These are phyloP conservation scores for Acarospora socialis DNA, from an alignment of 2,329 filamentous ascomycete species.

Conservation along the genomic window DNA sequence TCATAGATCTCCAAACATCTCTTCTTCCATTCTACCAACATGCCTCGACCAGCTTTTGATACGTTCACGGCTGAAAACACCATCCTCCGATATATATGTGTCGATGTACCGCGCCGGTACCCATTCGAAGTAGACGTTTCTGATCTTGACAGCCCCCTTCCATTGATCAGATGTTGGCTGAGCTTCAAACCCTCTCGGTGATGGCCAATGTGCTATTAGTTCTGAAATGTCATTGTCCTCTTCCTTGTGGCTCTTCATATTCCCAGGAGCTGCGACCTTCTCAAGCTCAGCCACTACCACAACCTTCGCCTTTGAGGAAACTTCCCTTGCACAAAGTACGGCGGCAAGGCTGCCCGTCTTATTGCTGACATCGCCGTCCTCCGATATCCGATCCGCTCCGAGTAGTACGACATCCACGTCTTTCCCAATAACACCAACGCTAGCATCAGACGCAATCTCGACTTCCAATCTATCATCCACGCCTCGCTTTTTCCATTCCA, in stretches of 20 bases:
- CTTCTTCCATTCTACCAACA: constrained; percentile 24
- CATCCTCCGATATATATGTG: constrained; percentile 41
- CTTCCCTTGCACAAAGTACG: constrained; percentile 39
- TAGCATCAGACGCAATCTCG: constrained; percentile 45
- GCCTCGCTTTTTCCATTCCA: constrained; percentile 15
- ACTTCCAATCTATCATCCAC: constrained; percentile 25
- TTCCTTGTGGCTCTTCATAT: constrained; percentile 29
- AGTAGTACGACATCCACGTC: constrained; percentile 45
- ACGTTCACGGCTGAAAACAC: constrained; percentile 27
- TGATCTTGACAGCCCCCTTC: constrained; percentile 21
- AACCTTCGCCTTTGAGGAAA: constrained; percentile 33
- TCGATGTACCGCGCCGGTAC: constrained; percentile 37
- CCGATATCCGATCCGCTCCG: constrained; percentile 49
- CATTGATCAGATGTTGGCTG: constrained; percentile 13
- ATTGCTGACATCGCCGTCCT: constrained; percentile 46
- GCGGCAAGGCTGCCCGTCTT: constrained; percentile 51
- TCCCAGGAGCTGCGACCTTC: constrained; percentile 41
- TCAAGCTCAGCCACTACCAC: constrained; percentile 46
- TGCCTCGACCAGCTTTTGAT: constrained; percentile 28
- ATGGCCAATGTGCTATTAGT: too few relatives aligned
- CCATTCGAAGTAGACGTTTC: constrained; percentile 48
- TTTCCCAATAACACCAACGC: constrained; percentile 38
- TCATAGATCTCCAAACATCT: constrained; percentile 32
- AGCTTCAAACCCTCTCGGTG: too few relatives aligned
- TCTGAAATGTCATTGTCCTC: constrained; percentile 41